Base-by-base conservation (phyloP, 768 basidiomycete species). In the Lactarius psammicola region DNA sequence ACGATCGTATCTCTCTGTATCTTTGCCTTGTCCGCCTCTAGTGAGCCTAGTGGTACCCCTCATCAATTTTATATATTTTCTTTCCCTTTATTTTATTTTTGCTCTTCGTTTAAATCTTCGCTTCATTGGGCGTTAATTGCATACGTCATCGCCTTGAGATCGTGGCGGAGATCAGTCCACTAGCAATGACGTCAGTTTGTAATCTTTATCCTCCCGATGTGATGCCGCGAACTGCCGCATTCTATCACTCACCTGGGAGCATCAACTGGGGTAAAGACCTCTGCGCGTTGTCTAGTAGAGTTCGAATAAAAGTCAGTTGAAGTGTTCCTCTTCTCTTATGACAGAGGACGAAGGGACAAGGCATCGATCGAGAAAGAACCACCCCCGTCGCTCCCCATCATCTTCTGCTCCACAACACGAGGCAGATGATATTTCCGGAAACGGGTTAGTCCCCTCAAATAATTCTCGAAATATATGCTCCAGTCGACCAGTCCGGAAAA, bases 221-320 rank as follows among this genome's bases (percentile, higher is more conserved):
- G 31, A 59, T 33, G 51, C 30, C 40, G 40, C 26, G 26, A 15
- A 3, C 5, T 13, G 7, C 30, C 34, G 8, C 61, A n/a, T 44
- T 3, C 20, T 33, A 28, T 26, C n/a, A 74, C 84, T 71, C 70
- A 90, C 91, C 90, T 92, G 26, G 94, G 94, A n/a, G 91, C 90
- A 40, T 88, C 82, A 65, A 93, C 78, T 57, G 95, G 93, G 67
- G 86, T 80, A 76, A 95, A 96, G 30, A 97, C 95, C 75, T 96
- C 94, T 33, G 66, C 67, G 11, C 46, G 54, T 55, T 15, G 56
- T n/a, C 65, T 66, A 15, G 4, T 7, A 10, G n/a, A n/a, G n/a
- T n/a, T 3, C 9, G 18, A 51, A 61, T 13, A 61, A 20, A 20
- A 38, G 26, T 51, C 49, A 51, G 49, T 54, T 15, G 9, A 8